phyloP scores from a whole-genome alignment of 2,329 filamentous ascomycete genomes.

The Phyllosticta ampelicida region DNA sequence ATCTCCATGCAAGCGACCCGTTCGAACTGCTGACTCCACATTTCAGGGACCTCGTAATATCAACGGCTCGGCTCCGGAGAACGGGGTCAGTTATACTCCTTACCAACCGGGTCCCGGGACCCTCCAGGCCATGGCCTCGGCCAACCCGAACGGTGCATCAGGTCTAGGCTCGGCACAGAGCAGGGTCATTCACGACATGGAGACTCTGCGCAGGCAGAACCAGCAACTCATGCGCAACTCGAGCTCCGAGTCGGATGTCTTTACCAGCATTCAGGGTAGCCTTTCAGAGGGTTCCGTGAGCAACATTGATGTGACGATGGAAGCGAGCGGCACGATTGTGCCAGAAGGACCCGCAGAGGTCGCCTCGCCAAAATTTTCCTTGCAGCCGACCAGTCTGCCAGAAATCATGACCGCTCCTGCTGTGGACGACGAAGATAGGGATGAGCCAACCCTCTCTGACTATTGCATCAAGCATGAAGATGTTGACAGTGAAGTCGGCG shows the following conservation, averaged over 20 bases:
- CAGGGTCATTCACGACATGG: conserved; percentile 26
- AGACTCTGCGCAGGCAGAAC: conserved; percentile 29
- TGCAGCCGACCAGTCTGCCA: not conserved
- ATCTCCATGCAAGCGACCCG: conserved; percentile 9
- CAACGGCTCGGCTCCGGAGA: conserved; percentile 6
- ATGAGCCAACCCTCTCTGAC: conserved; percentile 26
- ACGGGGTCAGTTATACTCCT: conserved; percentile 6
- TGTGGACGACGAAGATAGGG: conserved; percentile 13
- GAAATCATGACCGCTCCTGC: not conserved
- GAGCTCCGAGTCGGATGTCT: conserved; percentile 30
- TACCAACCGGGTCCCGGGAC: conserved; percentile 6
- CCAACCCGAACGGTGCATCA: not conserved
- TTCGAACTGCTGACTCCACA: conserved; percentile 6
- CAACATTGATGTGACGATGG: conserved; percentile 27
- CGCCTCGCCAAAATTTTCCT: conserved; percentile 4
- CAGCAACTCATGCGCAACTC: conserved; percentile 28
- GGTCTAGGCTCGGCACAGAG: conserved; percentile 7
- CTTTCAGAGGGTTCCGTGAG: conserved; percentile 20
- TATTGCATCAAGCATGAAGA: conserved; percentile 23
- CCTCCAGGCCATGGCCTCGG: conserved; percentile 5
- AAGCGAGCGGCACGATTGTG: conserved; percentile 33
- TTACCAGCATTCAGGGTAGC: conserved; percentile 22
- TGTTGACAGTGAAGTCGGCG: conserved; percentile 22
- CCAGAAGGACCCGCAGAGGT: conserved; percentile 18
- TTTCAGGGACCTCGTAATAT: conserved; percentile 8